Percentiles rank a stretch among this genome's conserved stretches.
Evolutionary conservation across 2,329 filamentous ascomycete genomes (phyloP).

Genomic region (Nigrograna mackinnonii): DNA sequence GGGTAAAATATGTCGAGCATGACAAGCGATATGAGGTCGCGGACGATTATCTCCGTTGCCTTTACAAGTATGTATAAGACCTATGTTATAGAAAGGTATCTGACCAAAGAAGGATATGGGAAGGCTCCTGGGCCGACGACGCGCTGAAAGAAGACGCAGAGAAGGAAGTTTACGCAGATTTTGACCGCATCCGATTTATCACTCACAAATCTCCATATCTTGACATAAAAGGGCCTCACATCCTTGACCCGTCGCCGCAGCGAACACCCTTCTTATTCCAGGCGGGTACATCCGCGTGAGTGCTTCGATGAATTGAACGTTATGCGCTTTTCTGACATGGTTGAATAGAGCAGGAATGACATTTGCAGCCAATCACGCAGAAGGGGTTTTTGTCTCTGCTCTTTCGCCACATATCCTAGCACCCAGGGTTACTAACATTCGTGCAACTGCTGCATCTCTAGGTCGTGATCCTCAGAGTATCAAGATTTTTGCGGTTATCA

Average conservation of each 20-base stretch:
- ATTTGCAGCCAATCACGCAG: constrained; percentile 25
- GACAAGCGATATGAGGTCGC: constrained; percentile 68
- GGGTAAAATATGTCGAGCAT: constrained; percentile 48
- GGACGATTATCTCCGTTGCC: constrained; percentile 68
- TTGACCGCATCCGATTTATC: constrained; percentile 62
- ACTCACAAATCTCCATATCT: constrained; percentile 64
- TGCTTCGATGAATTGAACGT: neutral
- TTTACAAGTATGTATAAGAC: constrained; percentile 57
- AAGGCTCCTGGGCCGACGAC: constrained; percentile 66
- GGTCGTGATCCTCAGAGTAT: constrained; percentile 52
- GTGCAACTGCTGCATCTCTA: constrained; percentile 29
- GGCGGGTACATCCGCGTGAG: neutral
- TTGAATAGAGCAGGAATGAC: constrained; percentile 58
- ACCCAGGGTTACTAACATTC: constrained; percentile 60
- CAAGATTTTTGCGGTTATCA: constrained; percentile 61
- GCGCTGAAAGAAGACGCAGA: constrained; percentile 60
- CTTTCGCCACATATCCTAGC: constrained; percentile 64
- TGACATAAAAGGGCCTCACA: constrained; percentile 65
- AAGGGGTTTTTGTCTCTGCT: constrained; percentile 68
- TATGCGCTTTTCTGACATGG: neutral
- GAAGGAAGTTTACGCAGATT: constrained; percentile 61
- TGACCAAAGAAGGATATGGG: constrained; percentile 46
- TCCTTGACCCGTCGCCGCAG: constrained; percentile 68
- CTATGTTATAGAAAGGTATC: neutral
- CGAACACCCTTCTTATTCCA: constrained; percentile 29